Conservation (phyloP, 1,284 basidiomycete species). For the Cutaneotrichosporon mucoides region DNA sequence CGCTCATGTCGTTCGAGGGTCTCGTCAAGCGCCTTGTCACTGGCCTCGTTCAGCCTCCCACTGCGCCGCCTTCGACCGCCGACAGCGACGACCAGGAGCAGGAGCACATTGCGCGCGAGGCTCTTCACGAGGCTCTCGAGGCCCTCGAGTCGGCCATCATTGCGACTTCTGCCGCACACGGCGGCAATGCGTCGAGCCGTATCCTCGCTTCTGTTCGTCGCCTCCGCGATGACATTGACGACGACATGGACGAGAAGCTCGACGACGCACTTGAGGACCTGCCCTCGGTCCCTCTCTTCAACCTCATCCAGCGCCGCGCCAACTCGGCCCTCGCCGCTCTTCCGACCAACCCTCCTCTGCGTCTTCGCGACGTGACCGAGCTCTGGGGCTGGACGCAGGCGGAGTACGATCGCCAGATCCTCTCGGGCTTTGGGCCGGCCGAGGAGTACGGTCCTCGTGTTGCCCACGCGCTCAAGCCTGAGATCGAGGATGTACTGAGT, state of each 20-base stretch:
- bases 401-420: slow-evolving; percentile 47
- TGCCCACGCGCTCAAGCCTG: slow-evolving; percentile 44
- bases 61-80: slow-evolving; percentile 25
- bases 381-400: slow-evolving; percentile 40
- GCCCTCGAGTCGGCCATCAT: slow-evolving; percentile 45
- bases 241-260: slow-evolving; percentile 38
- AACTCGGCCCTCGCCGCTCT: slow-evolving; percentile 29
- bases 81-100: slow-evolving; percentile 32
- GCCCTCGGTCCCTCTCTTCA: slow-evolving; percentile 45
- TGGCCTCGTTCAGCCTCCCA: slow-evolving; percentile 44
- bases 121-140: slow-evolving; percentile 48
- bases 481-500: slow-evolving; percentile 39
- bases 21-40: slow-evolving; percentile 45
- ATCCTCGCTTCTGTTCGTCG: slow-evolving; percentile 28
- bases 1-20: slow-evolving; percentile 46
- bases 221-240: slow-evolving; percentile 44
- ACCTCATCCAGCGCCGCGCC: slow-evolving; percentile 37
- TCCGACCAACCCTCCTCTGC: slow-evolving; percentile 14
- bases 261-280: slow-evolving; percentile 51
- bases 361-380: slow-evolving; percentile 34
- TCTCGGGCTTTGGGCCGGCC: slow-evolving; percentile 46
- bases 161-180: slow-evolving; percentile 38
- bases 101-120: slow-evolving; percentile 49
- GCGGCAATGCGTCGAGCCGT: slow-evolving; percentile 20
- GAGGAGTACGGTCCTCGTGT: slow-evolving; percentile 46